Conservation (phyloP, 2,329 filamentous ascomycete genomes). For the Lachnellula arida region DNA sequence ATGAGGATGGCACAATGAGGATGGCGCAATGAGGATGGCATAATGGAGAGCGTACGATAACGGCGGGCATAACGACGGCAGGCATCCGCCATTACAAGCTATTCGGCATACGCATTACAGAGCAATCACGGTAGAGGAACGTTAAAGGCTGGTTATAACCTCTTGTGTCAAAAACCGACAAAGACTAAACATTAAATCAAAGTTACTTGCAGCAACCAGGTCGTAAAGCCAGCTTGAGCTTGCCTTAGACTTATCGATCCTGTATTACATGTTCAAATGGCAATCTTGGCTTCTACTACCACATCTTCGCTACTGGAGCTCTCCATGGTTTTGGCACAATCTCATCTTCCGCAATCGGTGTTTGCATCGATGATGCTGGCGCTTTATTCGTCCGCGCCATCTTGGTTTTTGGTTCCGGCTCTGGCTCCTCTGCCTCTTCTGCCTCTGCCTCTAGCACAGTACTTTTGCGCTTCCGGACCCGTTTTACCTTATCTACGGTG, state of each 20-base stretch:
- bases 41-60: too few relatives aligned
- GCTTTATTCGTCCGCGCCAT: too few relatives aligned
- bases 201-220: constrained; percentile 16
- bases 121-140: constrained; percentile 8
- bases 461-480: constrained; percentile 7
- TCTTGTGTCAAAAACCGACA: constrained; percentile 9
- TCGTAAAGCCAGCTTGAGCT: too few relatives aligned
- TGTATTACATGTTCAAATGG: constrained; percentile 9
- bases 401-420: too few relatives aligned
- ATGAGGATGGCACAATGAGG: too few relatives aligned
- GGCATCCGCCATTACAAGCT: too few relatives aligned
- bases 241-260: constrained; percentile 12
- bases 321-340: constrained; percentile 18
- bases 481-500: too few relatives aligned
- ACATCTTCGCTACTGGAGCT: constrained; percentile 22
- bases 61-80: too few relatives aligned
- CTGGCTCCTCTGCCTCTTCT: too few relatives aligned
- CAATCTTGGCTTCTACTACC: constrained; percentile 14
- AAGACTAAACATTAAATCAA: constrained; percentile 18
- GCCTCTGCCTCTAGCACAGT: too few relatives aligned
- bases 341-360: constrained; percentile 18
- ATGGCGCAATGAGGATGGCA: too few relatives aligned
- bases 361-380: constrained; percentile 7
- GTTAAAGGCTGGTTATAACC: constrained; percentile 7
- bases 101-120: too few relatives aligned